These are phyloP conservation scores for Salvia hispanica DNA, from an alignment of 257 asterid species.

Conservation along the genomic window DNA sequence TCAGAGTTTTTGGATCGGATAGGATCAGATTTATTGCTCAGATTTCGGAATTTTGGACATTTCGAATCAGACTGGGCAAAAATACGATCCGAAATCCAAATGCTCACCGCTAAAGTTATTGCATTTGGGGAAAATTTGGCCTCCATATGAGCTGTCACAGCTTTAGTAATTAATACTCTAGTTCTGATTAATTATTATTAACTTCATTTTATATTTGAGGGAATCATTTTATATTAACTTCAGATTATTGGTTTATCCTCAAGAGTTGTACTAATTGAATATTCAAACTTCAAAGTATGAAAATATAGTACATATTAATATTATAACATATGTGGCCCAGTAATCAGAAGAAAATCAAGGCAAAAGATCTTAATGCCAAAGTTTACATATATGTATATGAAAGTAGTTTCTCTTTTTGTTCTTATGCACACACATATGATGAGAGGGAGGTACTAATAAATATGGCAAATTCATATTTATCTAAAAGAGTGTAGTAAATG, in stretches of 20 bases:
- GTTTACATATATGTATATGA: conserved; percentile 4
- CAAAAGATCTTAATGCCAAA: conserved; percentile 36
- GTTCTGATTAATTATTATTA: background rate
- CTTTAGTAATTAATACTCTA: conserved; percentile 16
- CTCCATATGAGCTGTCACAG: conserved; percentile 28
- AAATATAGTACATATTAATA: background rate
- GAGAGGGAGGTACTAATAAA: background rate
- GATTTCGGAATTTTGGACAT: no score
- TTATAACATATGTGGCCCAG: conserved; percentile 32
- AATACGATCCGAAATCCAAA: no score
- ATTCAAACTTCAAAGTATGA: background rate
- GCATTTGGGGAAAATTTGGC: conserved; percentile 19
- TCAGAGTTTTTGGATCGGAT: no score
- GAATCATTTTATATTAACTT: background rate
- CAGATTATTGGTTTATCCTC: background rate
- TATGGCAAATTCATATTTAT: background rate
- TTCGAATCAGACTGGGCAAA: no score
- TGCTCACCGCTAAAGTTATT: conserved; percentile 10
- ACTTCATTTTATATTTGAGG: background rate
- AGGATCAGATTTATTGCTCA: no score
- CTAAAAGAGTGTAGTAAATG: conserved; percentile 15
- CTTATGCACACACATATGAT: background rate
- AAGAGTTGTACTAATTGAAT: no score
- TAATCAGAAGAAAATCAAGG: conserved; percentile 36
- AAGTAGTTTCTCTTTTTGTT: conserved; percentile 28